phyloP scores from a whole-genome alignment of 306 rosid genomes.

The Senna tora region DNA sequence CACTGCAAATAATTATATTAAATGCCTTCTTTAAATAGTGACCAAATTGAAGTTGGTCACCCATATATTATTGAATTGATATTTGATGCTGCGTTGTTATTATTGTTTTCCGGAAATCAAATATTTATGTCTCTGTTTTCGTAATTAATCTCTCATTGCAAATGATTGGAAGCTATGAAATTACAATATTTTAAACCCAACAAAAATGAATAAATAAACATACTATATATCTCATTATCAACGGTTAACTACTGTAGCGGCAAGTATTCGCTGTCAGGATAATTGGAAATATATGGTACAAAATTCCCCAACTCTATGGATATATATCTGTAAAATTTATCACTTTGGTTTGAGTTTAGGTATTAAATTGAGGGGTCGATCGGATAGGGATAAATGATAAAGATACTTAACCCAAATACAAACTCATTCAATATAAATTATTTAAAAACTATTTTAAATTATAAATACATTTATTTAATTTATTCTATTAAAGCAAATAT shows the following conservation, averaged over 20 bases:
- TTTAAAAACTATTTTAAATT: no score
- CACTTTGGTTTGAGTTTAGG: no score
- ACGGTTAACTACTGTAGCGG: conserved; percentile 10
- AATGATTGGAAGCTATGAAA: conserved; percentile 49
- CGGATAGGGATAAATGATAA: no score
- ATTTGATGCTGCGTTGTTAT: conserved; percentile 7
- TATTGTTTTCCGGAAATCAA: conserved; percentile 32
- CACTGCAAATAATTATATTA: conserved; percentile 36
- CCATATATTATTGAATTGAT: conserved; percentile 43
- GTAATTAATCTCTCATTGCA: conserved; percentile 46
- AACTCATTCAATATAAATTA: no score
- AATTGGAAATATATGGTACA: no score
- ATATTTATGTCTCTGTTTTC: conserved; percentile 37
- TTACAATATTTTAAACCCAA: conserved; percentile 30
- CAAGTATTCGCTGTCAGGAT: conserved; percentile 45
- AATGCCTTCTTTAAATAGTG: conserved; percentile 34
- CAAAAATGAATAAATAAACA: neutral
- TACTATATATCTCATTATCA: conserved; percentile 38
- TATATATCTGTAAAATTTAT: no score
- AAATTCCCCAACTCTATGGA: no score
- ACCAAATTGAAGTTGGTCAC: conserved; percentile 42
- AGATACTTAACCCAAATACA: no score
- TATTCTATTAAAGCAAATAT: no score
- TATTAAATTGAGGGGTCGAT: no score
- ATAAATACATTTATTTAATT: no score